Evolutionary conservation across 2,329 filamentous ascomycete species (phyloP), one percentile per base, ranked within the genome.

Genomic region (Talaromyces sp.): DNA sequence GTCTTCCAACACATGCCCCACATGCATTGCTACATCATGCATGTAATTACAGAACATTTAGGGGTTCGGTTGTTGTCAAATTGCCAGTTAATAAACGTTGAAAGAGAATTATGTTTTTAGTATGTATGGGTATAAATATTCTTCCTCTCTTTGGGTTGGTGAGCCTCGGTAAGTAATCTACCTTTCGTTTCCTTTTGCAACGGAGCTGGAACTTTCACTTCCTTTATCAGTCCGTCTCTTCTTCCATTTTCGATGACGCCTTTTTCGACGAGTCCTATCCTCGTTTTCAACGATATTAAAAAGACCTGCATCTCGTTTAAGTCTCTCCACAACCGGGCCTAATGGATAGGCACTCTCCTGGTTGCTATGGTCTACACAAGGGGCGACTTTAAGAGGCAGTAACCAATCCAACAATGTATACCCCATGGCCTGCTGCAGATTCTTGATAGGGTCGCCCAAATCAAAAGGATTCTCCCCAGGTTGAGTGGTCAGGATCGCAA

Each of bases 401-500:
- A 96, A 70, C 93, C 93, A 98, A 62, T 96, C 89, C 14, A 88
- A 63, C 2, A 86, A 64, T 21, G 77, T 84, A 53, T 82, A 76
- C 0, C 93, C 93, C 87, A 99, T 91, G 26, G 97, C 85, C 14
- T 88, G 83, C 64, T 86, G 84, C 77, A 92, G 88, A 69, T 98
- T 98, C 29, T 80, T 76, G 63, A 83, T 80, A 9, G 77, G 76
- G 31, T 73, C 78, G 1, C 89, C 90, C 0, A 95, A 78, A 67
- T 96, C 85, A 87, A 91, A 99, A 0, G 91, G 91, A 66, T 96
- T 96, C 66, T 95, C 88, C 10, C 90, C 88, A 0, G 85, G 82
- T 3, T 85, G 79, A 0, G 89, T 90, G 63, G 85, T 82, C 1
- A 97, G 79, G 46, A 98, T 88, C 13, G 90, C 91, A 71, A 96